Conservation (phyloP, 306 rosid species). For the Trifolium subterraneum region DNA sequence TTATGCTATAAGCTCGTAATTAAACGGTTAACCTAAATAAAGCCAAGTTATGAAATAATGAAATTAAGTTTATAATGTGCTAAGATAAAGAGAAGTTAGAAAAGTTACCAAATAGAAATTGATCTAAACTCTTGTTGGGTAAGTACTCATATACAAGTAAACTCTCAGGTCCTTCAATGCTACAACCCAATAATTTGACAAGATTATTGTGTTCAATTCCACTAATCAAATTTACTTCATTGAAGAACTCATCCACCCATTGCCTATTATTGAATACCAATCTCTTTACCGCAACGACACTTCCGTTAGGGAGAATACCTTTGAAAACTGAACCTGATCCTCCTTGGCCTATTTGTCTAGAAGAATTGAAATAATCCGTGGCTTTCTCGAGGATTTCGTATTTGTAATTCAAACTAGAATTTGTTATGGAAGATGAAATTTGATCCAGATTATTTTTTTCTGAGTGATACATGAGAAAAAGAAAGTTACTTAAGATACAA, state of each 20-base stretch:
- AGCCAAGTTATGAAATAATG: not conserved
- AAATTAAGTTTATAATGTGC: not conserved
- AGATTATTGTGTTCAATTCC: conserved; percentile 85
- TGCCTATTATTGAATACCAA: conserved; percentile 82
- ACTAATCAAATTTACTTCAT: conserved; percentile 82
- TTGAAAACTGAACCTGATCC: conserved; percentile 88
- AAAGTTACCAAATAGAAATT: conserved; percentile 69
- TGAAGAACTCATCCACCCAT: conserved; percentile 96
- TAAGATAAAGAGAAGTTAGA: not conserved
- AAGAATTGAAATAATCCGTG: conserved; percentile 70
- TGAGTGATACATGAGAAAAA: conserved; percentile 37
- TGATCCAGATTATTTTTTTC: conserved; percentile 46
- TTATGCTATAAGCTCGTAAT: no score
- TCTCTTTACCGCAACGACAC: conserved; percentile 83
- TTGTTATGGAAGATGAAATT: conserved; percentile 52
- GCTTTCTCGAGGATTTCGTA: conserved; percentile 86
- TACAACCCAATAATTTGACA: conserved; percentile 81
- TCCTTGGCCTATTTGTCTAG: conserved; percentile 82
- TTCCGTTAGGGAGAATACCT: conserved; percentile 71
- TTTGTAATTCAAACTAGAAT: conserved; percentile 66
- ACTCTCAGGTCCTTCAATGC: conserved; percentile 98
- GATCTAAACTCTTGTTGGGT: conserved; percentile 49
- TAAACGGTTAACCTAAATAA: no score
- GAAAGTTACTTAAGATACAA: conserved; percentile 2
- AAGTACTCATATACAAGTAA: conserved; percentile 78